phyloP scores from a whole-genome alignment of 169 alveolate species.

The Cryptosporidium parvum region DNA sequence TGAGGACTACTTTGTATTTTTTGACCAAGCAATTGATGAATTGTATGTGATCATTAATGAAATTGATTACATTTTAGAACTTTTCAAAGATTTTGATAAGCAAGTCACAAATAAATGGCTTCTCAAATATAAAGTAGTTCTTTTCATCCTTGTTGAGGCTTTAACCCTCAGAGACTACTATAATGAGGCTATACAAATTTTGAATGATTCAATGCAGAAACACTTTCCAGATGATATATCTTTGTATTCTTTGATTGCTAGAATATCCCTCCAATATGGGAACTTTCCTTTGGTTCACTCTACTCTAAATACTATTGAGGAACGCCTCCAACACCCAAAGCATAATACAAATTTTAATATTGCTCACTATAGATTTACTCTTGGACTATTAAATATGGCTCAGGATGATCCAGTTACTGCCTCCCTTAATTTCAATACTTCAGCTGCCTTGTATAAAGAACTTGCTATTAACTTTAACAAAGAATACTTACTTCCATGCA shows the following conservation, averaged over 20 bases:
- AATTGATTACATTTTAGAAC: constrained; percentile 14
- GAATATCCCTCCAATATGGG: constrained; percentile 55
- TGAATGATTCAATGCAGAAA: constrained; percentile 39
- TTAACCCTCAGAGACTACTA: constrained; percentile 51
- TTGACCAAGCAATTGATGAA: constrained; percentile 47
- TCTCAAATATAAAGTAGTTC: constrained; percentile 17
- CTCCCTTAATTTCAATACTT: constrained; percentile 57
- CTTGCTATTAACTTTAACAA: constrained; percentile 25
- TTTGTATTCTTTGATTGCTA: constrained; percentile 24
- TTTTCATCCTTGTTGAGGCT: constrained; percentile 27
- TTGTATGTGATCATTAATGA: constrained; percentile 37
- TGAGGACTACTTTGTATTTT: constrained; percentile 45
- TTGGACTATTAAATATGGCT: constrained; percentile 59
- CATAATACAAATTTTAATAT: constrained; percentile 35
- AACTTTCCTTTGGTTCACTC: constrained; percentile 6
- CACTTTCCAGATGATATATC: constrained; percentile 49
- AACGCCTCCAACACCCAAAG: constrained; percentile 13
- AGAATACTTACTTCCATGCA: constrained; percentile 34
- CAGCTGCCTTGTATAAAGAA: constrained; percentile 70
- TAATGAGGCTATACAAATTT: constrained; percentile 13
- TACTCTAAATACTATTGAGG: constrained; percentile 35
- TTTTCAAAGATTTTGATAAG: neutral
- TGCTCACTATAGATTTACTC: constrained; percentile 74
- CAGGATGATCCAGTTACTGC: constrained; percentile 76
- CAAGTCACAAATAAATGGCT: constrained; percentile 15